Percentiles rank a stretch among this genome's conserved stretches.
phyloP scores from a whole-genome alignment of 495 filamentous ascomycete species.

The Chaetomidium leptoderma region DNA sequence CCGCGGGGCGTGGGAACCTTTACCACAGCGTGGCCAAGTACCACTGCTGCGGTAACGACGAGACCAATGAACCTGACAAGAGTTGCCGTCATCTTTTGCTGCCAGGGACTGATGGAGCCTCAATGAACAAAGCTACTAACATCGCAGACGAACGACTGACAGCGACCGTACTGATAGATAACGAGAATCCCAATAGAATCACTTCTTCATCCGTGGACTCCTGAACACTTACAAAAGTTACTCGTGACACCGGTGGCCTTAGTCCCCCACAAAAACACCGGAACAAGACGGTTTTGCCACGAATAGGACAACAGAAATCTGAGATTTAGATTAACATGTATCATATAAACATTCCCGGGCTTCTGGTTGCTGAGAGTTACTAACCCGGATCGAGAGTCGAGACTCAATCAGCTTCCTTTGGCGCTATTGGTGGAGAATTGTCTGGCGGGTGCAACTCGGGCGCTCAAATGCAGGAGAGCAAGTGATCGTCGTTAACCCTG shows the following conservation, averaged over 20 bases:
- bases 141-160: too few species aligned
- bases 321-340: not conserved
- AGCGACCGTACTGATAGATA: too few species aligned
- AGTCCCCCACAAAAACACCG: not conserved
- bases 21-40: conserved; percentile 1
- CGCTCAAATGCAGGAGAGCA: not conserved
- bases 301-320: not conserved
- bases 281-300: not conserved
- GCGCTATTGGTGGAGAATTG: conserved; percentile 8
- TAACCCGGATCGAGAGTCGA: not conserved
- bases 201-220: not conserved
- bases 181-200: not conserved
- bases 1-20: not conserved
- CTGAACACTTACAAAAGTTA: not conserved
- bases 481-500: not conserved
- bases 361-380: too few species aligned
- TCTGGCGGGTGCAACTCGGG: not conserved
- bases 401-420: not conserved
- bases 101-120: not conserved
- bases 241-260: not conserved
- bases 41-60: not conserved
- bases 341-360: too few species aligned
- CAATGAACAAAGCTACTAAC: too few species aligned
- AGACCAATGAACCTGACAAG: not conserved
- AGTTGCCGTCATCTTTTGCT: not conserved